A percentile compares a stretch with the other conserved stretches of the same genome.
These are phyloP conservation scores for Magnolia kwangsiensis DNA, from an alignment of 164 flowering plant genomes.

Conservation along the genomic window DNA sequence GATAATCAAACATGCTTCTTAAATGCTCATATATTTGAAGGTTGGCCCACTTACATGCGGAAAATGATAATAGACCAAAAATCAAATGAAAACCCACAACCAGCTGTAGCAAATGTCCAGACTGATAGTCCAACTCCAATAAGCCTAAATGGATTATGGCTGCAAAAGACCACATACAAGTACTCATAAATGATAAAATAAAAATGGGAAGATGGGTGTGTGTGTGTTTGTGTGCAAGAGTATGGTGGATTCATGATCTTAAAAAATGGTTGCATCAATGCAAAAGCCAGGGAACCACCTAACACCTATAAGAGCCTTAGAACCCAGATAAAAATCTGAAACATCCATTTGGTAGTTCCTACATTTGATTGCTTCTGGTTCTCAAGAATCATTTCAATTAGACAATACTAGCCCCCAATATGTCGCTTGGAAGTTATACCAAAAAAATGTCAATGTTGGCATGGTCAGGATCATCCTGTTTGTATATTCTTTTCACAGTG, in stretches of 20 bases:
- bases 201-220: neutral
- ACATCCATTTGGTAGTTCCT: too few species aligned
- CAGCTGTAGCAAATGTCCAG: slow-evolving; percentile 85
- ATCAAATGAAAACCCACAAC: slow-evolving; percentile 75
- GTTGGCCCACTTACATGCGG: slow-evolving; percentile 72
- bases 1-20: neutral
- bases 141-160: slow-evolving; percentile 90
- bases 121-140: slow-evolving; percentile 95
- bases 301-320: too few species aligned
- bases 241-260: neutral
- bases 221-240: neutral
- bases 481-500: too few species aligned
- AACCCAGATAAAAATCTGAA: too few species aligned
- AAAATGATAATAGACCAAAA: slow-evolving; percentile 84
- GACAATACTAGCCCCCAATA: too few species aligned
- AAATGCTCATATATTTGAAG: neutral
- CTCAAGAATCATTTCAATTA: too few species aligned
- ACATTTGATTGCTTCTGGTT: too few species aligned
- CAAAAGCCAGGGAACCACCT: neutral
- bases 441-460: too few species aligned
- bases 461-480: too few species aligned
- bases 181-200: neutral
- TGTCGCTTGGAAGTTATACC: too few species aligned
- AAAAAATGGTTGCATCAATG: neutral
- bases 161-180: slow-evolving; percentile 32